phyloP scores from a whole-genome alignment of 176 grass and related monocot species.

The Carex littledalei region DNA sequence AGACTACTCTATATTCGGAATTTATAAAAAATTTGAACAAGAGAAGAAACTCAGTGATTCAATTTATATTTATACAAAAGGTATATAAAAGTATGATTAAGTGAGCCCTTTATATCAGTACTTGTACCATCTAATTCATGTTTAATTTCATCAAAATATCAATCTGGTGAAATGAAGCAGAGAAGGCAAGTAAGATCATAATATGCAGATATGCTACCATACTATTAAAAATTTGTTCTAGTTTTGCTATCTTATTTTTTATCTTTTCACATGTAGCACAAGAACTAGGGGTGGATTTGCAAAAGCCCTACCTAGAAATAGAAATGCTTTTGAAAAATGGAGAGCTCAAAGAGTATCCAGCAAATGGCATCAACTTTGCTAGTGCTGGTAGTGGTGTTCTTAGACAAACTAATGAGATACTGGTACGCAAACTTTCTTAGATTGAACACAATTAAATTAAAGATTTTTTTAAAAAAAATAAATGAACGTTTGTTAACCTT shows the following conservation, averaged over 20 bases:
- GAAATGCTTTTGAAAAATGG: constrained; percentile 15
- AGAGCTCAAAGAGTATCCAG: not conserved
- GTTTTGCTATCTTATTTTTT: not conserved
- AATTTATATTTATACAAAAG: not conserved
- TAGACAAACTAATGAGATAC: not conserved
- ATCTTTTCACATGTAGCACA: not conserved
- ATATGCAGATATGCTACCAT: not conserved
- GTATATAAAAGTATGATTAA: not conserved
- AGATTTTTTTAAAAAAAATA: not conserved
- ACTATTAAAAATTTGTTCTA: not conserved
- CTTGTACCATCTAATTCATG: constrained; percentile 1
- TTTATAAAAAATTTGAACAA: not conserved
- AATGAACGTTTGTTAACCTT: not conserved
- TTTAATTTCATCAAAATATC: not conserved
- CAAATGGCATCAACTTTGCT: constrained; percentile 6
- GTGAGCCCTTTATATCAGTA: too few species aligned
- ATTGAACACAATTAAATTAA: not conserved
- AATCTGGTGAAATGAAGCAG: not conserved
- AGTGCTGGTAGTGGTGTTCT: not conserved
- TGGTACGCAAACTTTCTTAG: not conserved
- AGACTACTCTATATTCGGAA: not conserved
- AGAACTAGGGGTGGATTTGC: constrained; percentile 5
- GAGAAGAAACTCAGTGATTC: not conserved
- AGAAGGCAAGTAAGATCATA: not conserved
- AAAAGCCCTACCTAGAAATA: constrained; percentile 1